phyloP scores from a whole-genome alignment of 1,284 basidiomycete genomes.

The Albatrellus sp. region DNA sequence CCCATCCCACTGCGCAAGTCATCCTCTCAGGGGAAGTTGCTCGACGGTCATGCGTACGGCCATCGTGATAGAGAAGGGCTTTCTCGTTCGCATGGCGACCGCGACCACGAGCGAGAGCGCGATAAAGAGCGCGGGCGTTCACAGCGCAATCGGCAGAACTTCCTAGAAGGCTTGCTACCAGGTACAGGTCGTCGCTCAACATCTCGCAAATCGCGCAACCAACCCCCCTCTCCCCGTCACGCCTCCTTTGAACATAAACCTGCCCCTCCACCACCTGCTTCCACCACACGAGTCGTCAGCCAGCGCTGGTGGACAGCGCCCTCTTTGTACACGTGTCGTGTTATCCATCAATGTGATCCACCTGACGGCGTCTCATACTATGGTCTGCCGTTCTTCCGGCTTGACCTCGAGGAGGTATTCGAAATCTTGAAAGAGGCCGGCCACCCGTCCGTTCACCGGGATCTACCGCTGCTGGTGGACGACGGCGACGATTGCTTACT shows the following conservation, averaged over 20 bases:
- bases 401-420: slow-evolving; percentile 45
- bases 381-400: slow-evolving; percentile 59
- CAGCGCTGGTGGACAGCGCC: slow-evolving; percentile 15
- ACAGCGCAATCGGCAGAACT: slow-evolving; percentile 23
- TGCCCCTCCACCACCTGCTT: slow-evolving; percentile 28
- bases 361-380: slow-evolving; percentile 53
- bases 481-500: slow-evolving; percentile 72
- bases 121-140: slow-evolving; percentile 24
- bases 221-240: slow-evolving; percentile 13
- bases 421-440: slow-evolving; percentile 64
- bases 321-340: slow-evolving; percentile 49
- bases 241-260: slow-evolving; percentile 6
- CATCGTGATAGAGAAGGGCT: slow-evolving; percentile 9
- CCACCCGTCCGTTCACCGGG: slow-evolving; percentile 56
- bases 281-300: slow-evolving; percentile 19
- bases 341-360: slow-evolving; percentile 54
- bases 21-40: slow-evolving; percentile 19
- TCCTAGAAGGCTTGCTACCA: slow-evolving; percentile 14
- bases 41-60: slow-evolving; percentile 15
- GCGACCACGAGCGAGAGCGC: slow-evolving; percentile 15
- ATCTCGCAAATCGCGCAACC: slow-evolving; percentile 19
- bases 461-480: slow-evolving; percentile 63
- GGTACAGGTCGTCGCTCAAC: slow-evolving; percentile 18
- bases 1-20: slow-evolving; percentile 24
- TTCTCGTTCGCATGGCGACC: background rate